Evolutionary conservation across 768 basidiomycete species (phyloP), one percentile per base, ranked within the genome.

Genomic region (Leccinum longicurvipes): DNA sequence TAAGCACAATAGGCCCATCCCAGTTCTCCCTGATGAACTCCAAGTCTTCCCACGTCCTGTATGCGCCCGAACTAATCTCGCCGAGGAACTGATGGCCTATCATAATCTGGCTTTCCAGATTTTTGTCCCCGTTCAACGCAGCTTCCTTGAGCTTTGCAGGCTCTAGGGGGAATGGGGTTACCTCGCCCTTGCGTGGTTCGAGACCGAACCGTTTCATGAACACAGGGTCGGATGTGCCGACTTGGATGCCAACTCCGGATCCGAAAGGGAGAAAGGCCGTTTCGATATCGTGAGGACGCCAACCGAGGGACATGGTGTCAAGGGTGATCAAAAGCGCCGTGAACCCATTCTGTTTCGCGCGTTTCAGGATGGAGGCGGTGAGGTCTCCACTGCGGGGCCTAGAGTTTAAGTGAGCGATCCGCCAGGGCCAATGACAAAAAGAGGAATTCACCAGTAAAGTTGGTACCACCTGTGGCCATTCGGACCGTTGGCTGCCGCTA

Each of bases 381-480:
- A 89, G 68, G 4, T 85, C 85, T 45, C 85, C 67, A 8, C 76
- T 72, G 12, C 73, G 72, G 2, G 89, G 89, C 88, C 88, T 89
- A 51, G 21, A 50, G 31, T 39, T 41, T 3, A 23, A 34, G 39
- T 31, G 8, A 29, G 42, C 50, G 29, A 12, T 11, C 24, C 24
- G 45, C 19, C 36, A 29, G 36, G 32, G 45, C 28, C 3, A 14
- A 42, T 7, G 9, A 27, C 21, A n/a, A 9, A n/a, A 34, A 25
- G 28, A 21, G 1, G 7, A 5, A 62, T 73, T 56, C 50, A 86
- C 87, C 89, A 89, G 67, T 93, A 92, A 1, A 92, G 78, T 66
- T 93, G 91, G 67, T 81, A 92, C 89, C 89, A 92, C 31, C 90
- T 76, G 29, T 80, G 76, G 0, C 85, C 82, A 50, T 80, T 73